phyloP scores from a whole-genome alignment of 225 moss, liverwort and hornwort genomes.

The Pleurozium schreberi region DNA sequence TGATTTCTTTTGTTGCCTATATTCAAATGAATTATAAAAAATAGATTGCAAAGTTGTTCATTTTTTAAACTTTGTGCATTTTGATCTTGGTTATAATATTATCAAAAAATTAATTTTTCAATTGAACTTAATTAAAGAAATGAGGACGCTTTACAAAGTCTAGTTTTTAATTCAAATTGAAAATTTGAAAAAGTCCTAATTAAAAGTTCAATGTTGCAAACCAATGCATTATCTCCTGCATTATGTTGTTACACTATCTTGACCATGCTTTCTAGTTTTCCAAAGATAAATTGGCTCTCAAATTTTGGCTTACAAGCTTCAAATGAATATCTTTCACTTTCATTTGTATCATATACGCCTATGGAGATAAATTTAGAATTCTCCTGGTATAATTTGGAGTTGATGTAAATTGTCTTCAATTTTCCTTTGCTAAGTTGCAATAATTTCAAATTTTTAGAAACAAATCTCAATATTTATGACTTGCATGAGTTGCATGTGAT shows the following conservation, averaged over 20 bases:
- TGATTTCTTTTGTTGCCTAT: background rate
- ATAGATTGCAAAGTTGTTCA: background rate
- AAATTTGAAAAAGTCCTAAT: background rate
- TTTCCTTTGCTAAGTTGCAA: background rate
- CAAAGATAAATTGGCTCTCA: background rate
- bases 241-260: background rate
- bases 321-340: background rate
- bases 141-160: too few relatives aligned
- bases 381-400: background rate
- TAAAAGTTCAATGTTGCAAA: too few relatives aligned
- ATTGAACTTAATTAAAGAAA: too few relatives aligned
- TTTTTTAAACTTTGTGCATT: background rate
- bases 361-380: background rate
- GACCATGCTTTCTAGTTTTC: background rate
- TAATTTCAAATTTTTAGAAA: background rate
- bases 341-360: background rate
- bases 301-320: background rate
- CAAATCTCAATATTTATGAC: too few relatives aligned
- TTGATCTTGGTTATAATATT: background rate
- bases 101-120: background rate
- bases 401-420: background rate
- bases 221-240: too few relatives aligned
- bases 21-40: background rate
- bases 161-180: background rate
- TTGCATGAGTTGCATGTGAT: too few relatives aligned